Evolutionary conservation across 306 rosid genomes (phyloP), one percentile per base, ranked within the genome.

Genomic region (Sicyos edulis): DNA sequence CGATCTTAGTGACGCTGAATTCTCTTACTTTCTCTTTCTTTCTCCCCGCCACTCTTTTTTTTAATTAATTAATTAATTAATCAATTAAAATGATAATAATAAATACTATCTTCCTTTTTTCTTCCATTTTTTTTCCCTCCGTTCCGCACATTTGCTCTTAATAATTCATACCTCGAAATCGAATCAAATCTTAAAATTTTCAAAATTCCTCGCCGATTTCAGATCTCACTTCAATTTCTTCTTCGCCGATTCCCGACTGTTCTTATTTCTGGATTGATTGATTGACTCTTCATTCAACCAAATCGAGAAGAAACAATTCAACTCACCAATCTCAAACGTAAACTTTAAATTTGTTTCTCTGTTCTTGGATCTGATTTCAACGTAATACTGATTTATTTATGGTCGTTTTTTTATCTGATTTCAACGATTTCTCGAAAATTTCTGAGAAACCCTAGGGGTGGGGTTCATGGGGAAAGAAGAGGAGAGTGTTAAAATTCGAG

Each of bases 381-480:
- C 74, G 45, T 67, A 47, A 50, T 69, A 19, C 58, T 21, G 77
- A 26, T 26, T 26, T 3, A 26, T 88, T 60, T 76, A 90, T 92
- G 93, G 82, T 93, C 66, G 74, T 77, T 81, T 78, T 74, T 55
- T 70, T 85, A 80, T 76, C 83, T 21, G 78, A 80, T 82, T 80
- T 59, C 78, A 78, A 74, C 24, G 72, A 60, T 32, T 77, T 65
- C 0, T 68, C 74, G 40, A 20, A 50, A 80, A 60, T 73, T 78
- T 81, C 74, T 79, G 55, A 66, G 82, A 56, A 72, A 61, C 69
- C 72, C 76, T 66, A 60, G 79, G 77, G 10, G 66, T 54, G 10
- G 70, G 58, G 56, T 20, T 55, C 73, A 89, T 93, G 92, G 90
- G 81, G 61, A 85, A 76, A 79, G 86, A 82, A 11, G 15, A 1